Evolutionary conservation across 768 basidiomycete species (phyloP).

Genomic region (Pleurotus giganteus): DNA sequence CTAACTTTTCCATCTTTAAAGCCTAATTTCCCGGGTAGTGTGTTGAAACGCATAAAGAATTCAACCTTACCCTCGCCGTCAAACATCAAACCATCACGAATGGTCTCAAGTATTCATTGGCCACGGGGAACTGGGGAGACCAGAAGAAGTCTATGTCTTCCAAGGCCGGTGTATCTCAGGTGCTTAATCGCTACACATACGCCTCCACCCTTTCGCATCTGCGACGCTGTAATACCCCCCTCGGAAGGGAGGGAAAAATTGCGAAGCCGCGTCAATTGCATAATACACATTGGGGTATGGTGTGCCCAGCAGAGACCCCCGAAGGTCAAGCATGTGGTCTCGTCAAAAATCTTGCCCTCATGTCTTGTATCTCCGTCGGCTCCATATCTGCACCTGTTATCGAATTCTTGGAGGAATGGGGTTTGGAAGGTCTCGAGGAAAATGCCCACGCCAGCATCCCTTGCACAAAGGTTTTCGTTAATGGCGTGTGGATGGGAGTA

Average conservation of each 20-base stretch:
- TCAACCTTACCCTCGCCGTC: constrained; percentile 87
- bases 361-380: constrained; percentile 98
- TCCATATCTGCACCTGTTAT: constrained; percentile 94
- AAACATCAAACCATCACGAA: constrained; percentile 98
- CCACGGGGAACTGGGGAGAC: constrained; percentile 99
- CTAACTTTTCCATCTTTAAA: not conserved
- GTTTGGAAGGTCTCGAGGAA: constrained; percentile 91
- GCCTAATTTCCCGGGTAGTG: constrained; percentile 53
- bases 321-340: constrained; percentile 99
- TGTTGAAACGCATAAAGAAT: constrained; percentile 94
- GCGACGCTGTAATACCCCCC: constrained; percentile 96
- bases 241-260: constrained; percentile 98
- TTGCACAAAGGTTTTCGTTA: constrained; percentile 96
- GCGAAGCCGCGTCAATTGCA: constrained; percentile 99
- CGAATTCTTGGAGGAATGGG: constrained; percentile 99
- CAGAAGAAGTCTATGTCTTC: constrained; percentile 98
- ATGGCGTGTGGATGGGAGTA: constrained; percentile 99
- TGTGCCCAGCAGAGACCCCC: constrained; percentile 98
- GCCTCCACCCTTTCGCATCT: constrained; percentile 97
- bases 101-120: constrained; percentile 95
- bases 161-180: constrained; percentile 98
- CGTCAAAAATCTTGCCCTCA: constrained; percentile 96
- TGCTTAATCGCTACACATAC: constrained; percentile 97
- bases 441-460: constrained; percentile 82
- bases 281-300: constrained; percentile 99